Conservation (phyloP, 2,329 filamentous ascomycete species). For the Chaetomiaceae sp. region DNA sequence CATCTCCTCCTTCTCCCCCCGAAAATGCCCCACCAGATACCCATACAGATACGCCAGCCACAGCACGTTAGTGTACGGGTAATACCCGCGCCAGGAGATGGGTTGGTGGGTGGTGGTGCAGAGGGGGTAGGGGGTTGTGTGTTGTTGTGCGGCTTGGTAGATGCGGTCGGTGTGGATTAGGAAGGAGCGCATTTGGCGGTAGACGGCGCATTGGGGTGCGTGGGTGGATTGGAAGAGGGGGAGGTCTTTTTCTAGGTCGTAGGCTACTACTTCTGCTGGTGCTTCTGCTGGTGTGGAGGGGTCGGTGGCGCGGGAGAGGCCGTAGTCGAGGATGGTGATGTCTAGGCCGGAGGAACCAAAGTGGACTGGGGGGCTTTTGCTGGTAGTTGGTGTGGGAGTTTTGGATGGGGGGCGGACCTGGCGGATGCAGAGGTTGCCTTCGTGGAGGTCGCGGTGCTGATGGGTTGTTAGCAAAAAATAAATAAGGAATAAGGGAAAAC, state of each 20-base stretch:
- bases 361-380: constrained; percentile 26
- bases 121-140: constrained; percentile 40
- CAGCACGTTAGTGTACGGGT: constrained; percentile 60
- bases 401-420: constrained; percentile 34
- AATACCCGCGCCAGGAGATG: constrained; percentile 50
- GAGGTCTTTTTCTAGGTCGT: constrained; percentile 57
- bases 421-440: constrained; percentile 59
- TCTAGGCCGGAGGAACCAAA: constrained; percentile 59
- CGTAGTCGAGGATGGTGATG: constrained; percentile 62
- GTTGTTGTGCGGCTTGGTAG: constrained; percentile 43
- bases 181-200: constrained; percentile 58
- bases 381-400: constrained; percentile 25
- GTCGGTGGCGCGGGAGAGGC: constrained; percentile 54
- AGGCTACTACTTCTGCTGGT: constrained; percentile 28
- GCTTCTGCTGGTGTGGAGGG: constrained; percentile 1
- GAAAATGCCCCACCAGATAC: constrained; percentile 46
- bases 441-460: constrained; percentile 61
- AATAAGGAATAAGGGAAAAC: background rate
- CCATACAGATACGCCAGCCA: constrained; percentile 60
- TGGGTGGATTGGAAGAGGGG: constrained; percentile 57
- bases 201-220: constrained; percentile 55
- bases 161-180: constrained; percentile 48
- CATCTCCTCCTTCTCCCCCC: constrained; percentile 43
- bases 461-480: background rate
- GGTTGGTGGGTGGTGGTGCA: constrained; percentile 36